These are phyloP conservation scores for Cenococcum geophilum DNA, from an alignment of 495 filamentous ascomycete species.

Conservation along the genomic window DNA sequence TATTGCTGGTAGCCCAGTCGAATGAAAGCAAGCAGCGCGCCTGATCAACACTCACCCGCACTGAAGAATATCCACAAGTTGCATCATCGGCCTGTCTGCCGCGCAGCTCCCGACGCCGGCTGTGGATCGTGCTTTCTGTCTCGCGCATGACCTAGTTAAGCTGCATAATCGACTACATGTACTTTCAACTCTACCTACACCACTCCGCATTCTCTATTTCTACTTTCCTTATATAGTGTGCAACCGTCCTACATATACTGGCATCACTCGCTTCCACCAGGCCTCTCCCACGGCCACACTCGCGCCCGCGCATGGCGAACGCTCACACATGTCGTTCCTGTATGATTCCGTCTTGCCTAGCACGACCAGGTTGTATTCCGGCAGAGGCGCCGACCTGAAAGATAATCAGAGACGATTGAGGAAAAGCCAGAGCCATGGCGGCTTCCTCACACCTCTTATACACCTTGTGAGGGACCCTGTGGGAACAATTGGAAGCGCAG, in stretches of 20 bases:
- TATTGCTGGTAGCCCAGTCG: no score
- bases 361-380: conserved; percentile 17
- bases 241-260: neutral
- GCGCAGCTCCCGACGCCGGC: no score
- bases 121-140: neutral
- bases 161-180: neutral
- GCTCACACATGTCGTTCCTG: conserved; percentile 30
- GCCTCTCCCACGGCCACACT: conserved; percentile 25
- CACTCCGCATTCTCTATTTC: neutral
- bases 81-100: neutral
- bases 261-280: neutral
- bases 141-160: neutral
- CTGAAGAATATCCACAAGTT: neutral
- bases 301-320: conserved; percentile 23
- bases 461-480: conserved; percentile 29
- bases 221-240: neutral
- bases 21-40: no score
- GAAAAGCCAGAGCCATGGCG: conserved; percentile 24
- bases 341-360: conserved; percentile 28
- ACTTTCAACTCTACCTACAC: conserved; percentile 3
- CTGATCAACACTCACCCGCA: neutral
- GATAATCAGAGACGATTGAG: conserved; percentile 7
- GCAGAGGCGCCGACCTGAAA: conserved; percentile 4
- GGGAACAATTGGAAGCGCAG: conserved; percentile 17
- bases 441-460: conserved; percentile 26